Evolutionary conservation across 768 basidiomycete genomes (phyloP).

Genomic region (Nidularia sp.): DNA sequence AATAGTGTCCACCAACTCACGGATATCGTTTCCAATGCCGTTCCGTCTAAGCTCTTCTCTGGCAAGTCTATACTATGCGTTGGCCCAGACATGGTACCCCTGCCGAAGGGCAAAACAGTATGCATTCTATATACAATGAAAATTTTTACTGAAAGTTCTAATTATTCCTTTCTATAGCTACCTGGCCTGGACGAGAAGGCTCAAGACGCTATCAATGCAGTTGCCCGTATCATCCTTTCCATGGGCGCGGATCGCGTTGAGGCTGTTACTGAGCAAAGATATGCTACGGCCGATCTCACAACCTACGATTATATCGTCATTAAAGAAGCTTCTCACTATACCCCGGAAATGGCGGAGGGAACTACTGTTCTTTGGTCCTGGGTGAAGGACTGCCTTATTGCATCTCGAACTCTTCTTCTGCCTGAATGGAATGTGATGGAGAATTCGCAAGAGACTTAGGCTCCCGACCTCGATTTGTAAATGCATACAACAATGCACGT

Average conservation of each 20-base stretch:
- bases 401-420: constrained; percentile 45
- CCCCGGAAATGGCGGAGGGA: constrained; percentile 16
- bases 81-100: constrained; percentile 51
- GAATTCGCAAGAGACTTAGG: constrained; percentile 18
- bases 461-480: background rate
- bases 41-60: constrained; percentile 54
- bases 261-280: constrained; percentile 45
- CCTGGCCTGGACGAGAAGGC: constrained; percentile 23
- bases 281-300: constrained; percentile 28
- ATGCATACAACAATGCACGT: too few relatives aligned
- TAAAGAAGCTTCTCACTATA: constrained; percentile 37
- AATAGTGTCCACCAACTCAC: constrained; percentile 44
- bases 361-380: constrained; percentile 55
- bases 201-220: constrained; percentile 37
- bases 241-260: constrained; percentile 79
- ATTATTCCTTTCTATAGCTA: constrained; percentile 12
- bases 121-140: constrained; percentile 1
- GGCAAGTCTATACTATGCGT: constrained; percentile 57
- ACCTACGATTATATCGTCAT: constrained; percentile 63
- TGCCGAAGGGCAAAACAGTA: constrained; percentile 35
- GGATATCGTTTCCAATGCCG: constrained; percentile 55
- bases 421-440: constrained; percentile 19
- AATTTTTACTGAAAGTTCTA: background rate
- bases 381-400: constrained; percentile 77
- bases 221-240: constrained; percentile 65